A percentile compares a stretch with the other conserved stretches of the same genome.
These are phyloP conservation scores for Ogataea wickerhamii DNA, from an alignment of 805 yeast genomes.

Conservation along the genomic window DNA sequence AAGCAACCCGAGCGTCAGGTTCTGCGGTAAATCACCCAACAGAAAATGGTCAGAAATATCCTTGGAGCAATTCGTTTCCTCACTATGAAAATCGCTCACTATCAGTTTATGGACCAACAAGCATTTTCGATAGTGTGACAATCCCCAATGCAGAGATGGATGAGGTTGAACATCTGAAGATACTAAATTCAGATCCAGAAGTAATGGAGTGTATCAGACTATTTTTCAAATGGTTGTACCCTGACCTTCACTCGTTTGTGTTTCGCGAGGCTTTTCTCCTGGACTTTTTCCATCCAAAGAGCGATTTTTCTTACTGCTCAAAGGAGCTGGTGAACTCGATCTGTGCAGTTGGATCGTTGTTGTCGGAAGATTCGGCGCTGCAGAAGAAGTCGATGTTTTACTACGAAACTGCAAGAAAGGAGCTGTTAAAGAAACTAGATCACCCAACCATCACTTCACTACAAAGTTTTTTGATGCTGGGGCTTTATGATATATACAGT, in stretches of 20 bases:
- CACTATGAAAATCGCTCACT: too few relatives aligned
- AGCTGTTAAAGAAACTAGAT: constrained; percentile 33
- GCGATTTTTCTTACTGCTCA: constrained; percentile 32
- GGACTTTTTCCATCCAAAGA: constrained; percentile 53
- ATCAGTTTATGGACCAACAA: too few relatives aligned
- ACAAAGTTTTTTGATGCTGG: constrained; percentile 54
- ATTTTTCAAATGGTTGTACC: constrained; percentile 57
- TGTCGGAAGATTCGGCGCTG: constrained; percentile 40
- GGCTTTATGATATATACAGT: constrained; percentile 53
- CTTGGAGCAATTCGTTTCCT: too few relatives aligned
- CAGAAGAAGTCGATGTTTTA: constrained; percentile 39
- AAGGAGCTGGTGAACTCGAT: constrained; percentile 49
- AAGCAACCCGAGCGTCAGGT: too few relatives aligned
- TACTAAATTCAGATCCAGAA: too few relatives aligned
- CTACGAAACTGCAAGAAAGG: constrained; percentile 45
- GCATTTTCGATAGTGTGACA: too few relatives aligned
- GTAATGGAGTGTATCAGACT: background rate
- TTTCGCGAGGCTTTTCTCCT: constrained; percentile 58
- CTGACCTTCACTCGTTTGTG: constrained; percentile 55
- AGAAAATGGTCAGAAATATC: too few relatives aligned
- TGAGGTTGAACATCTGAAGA: too few relatives aligned
- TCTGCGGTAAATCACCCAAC: too few relatives aligned
- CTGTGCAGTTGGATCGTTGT: constrained; percentile 54
- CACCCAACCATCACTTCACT: constrained; percentile 48
- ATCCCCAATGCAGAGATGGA: too few relatives aligned